A percentile compares a stretch with the other conserved stretches of the same genome.
phyloP scores from a whole-genome alignment of 2,329 filamentous ascomycete genomes.

The Coniochaeta hoffmannii region DNA sequence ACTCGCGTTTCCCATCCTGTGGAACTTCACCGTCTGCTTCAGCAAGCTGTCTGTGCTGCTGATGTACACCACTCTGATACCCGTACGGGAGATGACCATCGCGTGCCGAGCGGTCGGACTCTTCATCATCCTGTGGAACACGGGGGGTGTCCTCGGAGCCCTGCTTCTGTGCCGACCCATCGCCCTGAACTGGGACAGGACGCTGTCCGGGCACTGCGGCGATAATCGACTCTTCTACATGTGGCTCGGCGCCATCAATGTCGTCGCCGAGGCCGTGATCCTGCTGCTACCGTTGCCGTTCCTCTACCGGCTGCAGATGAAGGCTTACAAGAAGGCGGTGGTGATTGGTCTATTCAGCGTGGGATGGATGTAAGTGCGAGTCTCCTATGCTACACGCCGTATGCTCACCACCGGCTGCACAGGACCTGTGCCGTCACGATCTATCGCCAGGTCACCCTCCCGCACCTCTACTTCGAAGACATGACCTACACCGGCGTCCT shows the following conservation, averaged over 20 bases:
- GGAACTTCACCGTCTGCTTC: constrained; percentile 2
- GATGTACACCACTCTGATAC: not conserved
- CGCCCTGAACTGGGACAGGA: constrained; percentile 24
- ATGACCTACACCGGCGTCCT: constrained; percentile 23
- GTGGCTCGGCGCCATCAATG: constrained; percentile 20
- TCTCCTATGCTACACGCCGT: not conserved
- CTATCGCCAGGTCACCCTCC: constrained; percentile 24
- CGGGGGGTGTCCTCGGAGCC: constrained; percentile 18
- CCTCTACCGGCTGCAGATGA: constrained; percentile 20
- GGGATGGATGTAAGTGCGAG: constrained; percentile 20
- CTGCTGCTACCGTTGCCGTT: constrained; percentile 22
- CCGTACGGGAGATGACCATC: not conserved
- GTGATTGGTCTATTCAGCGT: constrained; percentile 22
- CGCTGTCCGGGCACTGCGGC: constrained; percentile 21
- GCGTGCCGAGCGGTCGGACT: not conserved
- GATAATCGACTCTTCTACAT: constrained; percentile 19
- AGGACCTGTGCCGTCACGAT: constrained; percentile 26
- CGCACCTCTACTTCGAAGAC: constrained; percentile 22
- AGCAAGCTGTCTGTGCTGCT: not conserved
- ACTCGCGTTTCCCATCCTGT: constrained; percentile 2
- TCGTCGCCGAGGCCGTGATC: constrained; percentile 21
- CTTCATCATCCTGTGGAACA: constrained; percentile 16
- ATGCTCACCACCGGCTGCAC: not conserved
- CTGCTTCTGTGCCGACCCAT: constrained; percentile 27
- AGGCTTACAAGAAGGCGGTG: constrained; percentile 19